These are phyloP conservation scores for Endocalyx cinctus DNA, from an alignment of 2,329 filamentous ascomycete genomes.

Conservation along the genomic window DNA sequence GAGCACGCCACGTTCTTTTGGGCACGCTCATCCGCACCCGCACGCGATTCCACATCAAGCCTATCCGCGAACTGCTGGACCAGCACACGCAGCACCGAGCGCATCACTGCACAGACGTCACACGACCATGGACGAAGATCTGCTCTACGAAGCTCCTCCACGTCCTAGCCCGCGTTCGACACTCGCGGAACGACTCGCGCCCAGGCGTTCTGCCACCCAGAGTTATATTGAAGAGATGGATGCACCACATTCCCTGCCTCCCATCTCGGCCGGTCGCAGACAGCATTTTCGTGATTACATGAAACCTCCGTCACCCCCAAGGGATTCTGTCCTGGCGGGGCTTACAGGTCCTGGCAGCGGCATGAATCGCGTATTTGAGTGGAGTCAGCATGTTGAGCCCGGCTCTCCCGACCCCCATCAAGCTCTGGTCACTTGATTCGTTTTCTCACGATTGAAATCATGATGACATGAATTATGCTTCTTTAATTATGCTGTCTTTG, in stretches of 20 bases:
- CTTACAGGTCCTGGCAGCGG: constrained; percentile 26
- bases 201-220: constrained; percentile 17
- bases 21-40: constrained; percentile 20
- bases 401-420: constrained; percentile 7
- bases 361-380: constrained; percentile 27
- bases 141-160: too few species aligned
- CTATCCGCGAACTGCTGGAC: constrained; percentile 21
- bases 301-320: too few species aligned
- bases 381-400: constrained; percentile 24
- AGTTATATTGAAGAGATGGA: constrained; percentile 21
- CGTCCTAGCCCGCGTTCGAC: constrained; percentile 22
- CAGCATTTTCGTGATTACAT: too few species aligned
- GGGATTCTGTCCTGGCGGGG: constrained; percentile 25
- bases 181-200: constrained; percentile 24
- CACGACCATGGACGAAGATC: constrained; percentile 39
- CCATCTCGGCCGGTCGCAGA: constrained; percentile 16
- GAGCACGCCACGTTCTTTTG: constrained; percentile 17
- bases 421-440: constrained; percentile 6
- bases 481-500: neutral
- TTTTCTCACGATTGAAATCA: neutral
- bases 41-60: constrained; percentile 23
- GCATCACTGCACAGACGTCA: constrained; percentile 35
- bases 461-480: neutral
- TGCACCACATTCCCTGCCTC: constrained; percentile 18
- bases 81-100: constrained; percentile 24